Conservation (phyloP, 2,329 filamentous ascomycete species). For the Apiospora kogelbergensis region DNA sequence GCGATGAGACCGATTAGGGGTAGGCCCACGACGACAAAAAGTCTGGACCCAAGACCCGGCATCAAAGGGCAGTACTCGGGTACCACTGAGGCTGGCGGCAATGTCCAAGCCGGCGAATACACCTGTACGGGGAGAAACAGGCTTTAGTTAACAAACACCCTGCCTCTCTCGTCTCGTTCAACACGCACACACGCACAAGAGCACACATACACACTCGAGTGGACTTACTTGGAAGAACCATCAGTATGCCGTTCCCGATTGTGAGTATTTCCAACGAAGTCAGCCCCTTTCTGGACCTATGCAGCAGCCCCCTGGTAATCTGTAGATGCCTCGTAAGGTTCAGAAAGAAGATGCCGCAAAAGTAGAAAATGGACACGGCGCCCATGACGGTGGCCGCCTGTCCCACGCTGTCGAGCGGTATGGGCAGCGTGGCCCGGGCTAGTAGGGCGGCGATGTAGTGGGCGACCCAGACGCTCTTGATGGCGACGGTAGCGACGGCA, state of each 20-base stretch:
- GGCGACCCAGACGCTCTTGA: constrained; percentile 22
- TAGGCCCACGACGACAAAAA: constrained; percentile 50
- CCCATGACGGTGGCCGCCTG: constrained; percentile 39
- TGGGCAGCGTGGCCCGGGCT: constrained; percentile 21
- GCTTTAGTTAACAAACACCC: constrained; percentile 6
- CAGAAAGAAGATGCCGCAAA: constrained; percentile 55
- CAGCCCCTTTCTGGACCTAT: constrained; percentile 33
- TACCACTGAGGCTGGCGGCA: constrained; percentile 44
- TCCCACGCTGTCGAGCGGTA: constrained; percentile 36
- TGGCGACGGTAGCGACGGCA: constrained; percentile 20
- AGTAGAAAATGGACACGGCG: constrained; percentile 48
- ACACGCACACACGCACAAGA: background rate
- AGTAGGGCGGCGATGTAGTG: constrained; percentile 18
- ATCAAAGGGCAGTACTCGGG: constrained; percentile 44
- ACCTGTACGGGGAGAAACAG: constrained; percentile 32
- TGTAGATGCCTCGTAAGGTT: constrained; percentile 50
- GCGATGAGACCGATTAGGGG: constrained; percentile 53
- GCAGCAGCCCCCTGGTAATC: constrained; percentile 45
- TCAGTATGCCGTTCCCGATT: constrained; percentile 55
- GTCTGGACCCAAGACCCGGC: constrained; percentile 49
- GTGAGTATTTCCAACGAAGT: constrained; percentile 55
- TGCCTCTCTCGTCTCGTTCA: background rate
- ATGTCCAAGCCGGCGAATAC: constrained; percentile 52
- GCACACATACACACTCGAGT: background rate
- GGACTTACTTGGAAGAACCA: constrained; percentile 53